Evolutionary conservation across 1,284 basidiomycete species (phyloP), one percentile per base, ranked within the genome.

Genomic region (Cystobasidiaceae sp.): DNA sequence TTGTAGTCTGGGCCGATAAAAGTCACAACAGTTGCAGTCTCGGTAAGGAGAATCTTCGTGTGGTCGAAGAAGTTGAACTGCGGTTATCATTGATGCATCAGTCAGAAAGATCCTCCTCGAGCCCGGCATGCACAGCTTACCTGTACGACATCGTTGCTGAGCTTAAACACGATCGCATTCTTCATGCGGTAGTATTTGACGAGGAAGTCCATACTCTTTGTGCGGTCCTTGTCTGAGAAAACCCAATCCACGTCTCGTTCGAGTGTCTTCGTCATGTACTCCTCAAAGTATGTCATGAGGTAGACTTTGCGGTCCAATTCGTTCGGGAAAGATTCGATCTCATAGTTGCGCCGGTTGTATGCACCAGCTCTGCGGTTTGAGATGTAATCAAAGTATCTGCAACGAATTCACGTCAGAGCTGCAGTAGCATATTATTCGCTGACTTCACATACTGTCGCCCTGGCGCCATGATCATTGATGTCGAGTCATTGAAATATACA

Each of bases 31-130:
- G 87, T 80, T 0, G 89, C 93, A 33, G 86, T 81, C 1, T 85
- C 83, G 6, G 90, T 91, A 58, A 97, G 80, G 67, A 98, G 86
- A 64, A 97, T 79, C 77, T 98, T 98, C 41, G 89, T 89, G 80
- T 98, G 94, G 79, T 98, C 94, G 78, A 90, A 91, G 77, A 97
- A 97, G 81, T 97, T 98, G 83, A 97, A 94, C 90, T 96, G 75
- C 8, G 67, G 28, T 27, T 9, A 34, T 6, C 3, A 5, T 25
- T 3, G 3, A 15, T 19, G 43, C 25, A 17, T 3, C 4, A 8
- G 4, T 9, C 19, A 13, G 15, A n/a, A n/a, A n/a, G n/a, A n/a
- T n/a, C n/a, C n/a, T n/a, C n/a, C n/a, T n/a, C n/a, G n/a, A n/a
- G n/a, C n/a, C n/a, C n/a, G n/a, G 13, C 44, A 19, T 27, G 56